Conservation (phyloP, 352 stramenopile genomes). For the Phytophthora multivora region DNA sequence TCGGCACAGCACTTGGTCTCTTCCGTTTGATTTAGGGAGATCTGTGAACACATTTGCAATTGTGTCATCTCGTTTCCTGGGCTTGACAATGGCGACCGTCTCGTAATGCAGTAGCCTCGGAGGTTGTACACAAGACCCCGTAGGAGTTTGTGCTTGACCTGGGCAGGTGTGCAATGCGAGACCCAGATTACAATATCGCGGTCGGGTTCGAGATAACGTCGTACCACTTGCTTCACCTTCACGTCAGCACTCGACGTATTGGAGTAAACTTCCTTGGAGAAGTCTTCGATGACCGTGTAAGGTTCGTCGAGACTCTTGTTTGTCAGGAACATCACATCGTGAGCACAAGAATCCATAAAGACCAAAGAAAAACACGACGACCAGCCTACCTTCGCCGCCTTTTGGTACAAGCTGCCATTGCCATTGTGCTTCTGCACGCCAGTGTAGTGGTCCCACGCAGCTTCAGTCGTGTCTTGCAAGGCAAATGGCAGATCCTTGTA, state of each 20-base stretch:
- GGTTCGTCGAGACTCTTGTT: slow-evolving; percentile 37
- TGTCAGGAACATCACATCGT: not conserved
- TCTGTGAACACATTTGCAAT: slow-evolving; percentile 52
- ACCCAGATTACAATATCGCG: slow-evolving; percentile 67
- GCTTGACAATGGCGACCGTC: slow-evolving; percentile 31
- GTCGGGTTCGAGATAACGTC: slow-evolving; percentile 57
- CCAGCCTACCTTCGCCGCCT: slow-evolving; percentile 21
- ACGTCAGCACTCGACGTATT: slow-evolving; percentile 52
- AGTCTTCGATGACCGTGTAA: slow-evolving; percentile 63
- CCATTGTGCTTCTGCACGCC: slow-evolving; percentile 29
- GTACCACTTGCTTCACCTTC: slow-evolving; percentile 56
- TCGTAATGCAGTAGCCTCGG: slow-evolving; percentile 60
- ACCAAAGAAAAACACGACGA: not conserved
- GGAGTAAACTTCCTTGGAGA: slow-evolving; percentile 54
- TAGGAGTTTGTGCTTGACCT: slow-evolving; percentile 53
- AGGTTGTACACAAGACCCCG: slow-evolving; percentile 41
- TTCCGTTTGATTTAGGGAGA: slow-evolving; percentile 44
- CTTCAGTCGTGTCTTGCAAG: slow-evolving; percentile 15
- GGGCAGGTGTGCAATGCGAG: slow-evolving; percentile 42
- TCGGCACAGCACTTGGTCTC: slow-evolving; percentile 25
- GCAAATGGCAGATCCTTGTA: slow-evolving; percentile 30
- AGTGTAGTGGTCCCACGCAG: slow-evolving; percentile 31
- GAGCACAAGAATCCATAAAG: not conserved
- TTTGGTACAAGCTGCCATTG: slow-evolving; percentile 33
- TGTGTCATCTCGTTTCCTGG: slow-evolving; percentile 35